Conservation (phyloP, 2,329 filamentous ascomycete species). For the Trematosphaeria pertusa region DNA sequence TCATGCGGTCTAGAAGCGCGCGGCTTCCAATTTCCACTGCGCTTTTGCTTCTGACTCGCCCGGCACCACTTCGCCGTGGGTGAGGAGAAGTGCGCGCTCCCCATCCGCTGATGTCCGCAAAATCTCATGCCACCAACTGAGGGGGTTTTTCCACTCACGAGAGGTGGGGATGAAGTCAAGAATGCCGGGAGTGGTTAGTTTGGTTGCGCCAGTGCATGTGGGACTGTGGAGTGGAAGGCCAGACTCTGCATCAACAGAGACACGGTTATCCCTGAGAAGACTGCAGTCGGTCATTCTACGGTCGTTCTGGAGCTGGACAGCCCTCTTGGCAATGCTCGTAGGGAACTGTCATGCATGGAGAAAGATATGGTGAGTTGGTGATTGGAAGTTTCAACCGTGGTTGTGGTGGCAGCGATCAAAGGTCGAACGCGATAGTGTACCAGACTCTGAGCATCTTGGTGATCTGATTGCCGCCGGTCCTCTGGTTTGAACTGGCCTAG, state of each 20-base stretch:
- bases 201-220: conserved; percentile 4
- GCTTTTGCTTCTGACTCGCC: not conserved
- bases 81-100: conserved; percentile 2
- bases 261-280: too few relatives aligned
- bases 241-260: not conserved
- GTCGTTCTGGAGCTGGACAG: conserved; percentile 21
- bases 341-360: not conserved
- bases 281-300: conserved; percentile 40
- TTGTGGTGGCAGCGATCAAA: not conserved
- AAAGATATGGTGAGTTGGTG: not conserved
- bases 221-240: conserved; percentile 3
- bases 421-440: conserved; percentile 4
- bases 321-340: not conserved
- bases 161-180: conserved; percentile 3
- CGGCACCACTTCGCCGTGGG: not conserved
- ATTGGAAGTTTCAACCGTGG: conserved; percentile 1
- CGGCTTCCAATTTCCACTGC: not conserved
- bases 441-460: not conserved
- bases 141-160: not conserved
- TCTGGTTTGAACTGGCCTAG: too few relatives aligned
- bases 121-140: conserved; percentile 2
- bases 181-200: not conserved
- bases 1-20: not conserved
- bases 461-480: too few relatives aligned
- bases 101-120: conserved; percentile 3